Percentiles rank a stretch among this genome's conserved stretches.
Evolutionary conservation across 140 eudicot species (phyloP).

Genomic region (Ambrosia hybrid): DNA sequence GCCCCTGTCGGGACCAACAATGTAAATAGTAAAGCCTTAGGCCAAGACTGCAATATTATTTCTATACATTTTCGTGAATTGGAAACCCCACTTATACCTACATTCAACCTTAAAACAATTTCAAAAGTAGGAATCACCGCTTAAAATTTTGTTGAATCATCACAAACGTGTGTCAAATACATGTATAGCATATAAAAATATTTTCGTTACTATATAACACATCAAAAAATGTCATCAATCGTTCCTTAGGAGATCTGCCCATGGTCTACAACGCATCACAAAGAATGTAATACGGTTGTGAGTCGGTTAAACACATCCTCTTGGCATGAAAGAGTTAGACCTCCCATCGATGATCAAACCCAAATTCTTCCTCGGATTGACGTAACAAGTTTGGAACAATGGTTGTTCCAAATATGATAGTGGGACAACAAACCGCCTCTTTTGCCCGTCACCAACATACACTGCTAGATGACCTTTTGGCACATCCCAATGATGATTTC

Average conservation of each 20-base stretch:
- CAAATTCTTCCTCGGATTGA: not conserved
- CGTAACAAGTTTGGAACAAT: not conserved
- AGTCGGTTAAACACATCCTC: not conserved
- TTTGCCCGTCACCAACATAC: not conserved
- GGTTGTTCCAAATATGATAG: not conserved
- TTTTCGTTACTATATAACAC: no score
- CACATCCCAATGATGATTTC: conserved; percentile 10
- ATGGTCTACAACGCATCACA: not conserved
- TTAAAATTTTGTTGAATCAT: not conserved
- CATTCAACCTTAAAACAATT: no score
- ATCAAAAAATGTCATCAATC: not conserved
- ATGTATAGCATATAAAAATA: no score
- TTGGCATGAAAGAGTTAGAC: not conserved
- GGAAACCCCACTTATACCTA: no score
- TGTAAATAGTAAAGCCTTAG: no score
- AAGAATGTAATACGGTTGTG: not conserved
- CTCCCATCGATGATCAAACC: not conserved
- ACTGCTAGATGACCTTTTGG: not conserved
- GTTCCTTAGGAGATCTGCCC: not conserved
- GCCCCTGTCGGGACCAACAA: no score
- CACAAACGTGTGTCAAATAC: not conserved
- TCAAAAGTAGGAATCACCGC: not conserved
- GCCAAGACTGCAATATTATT: no score
- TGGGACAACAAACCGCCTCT: not conserved
- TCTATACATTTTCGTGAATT: no score